A percentile compares a stretch with the other conserved stretches of the same genome.
phyloP scores from a whole-genome alignment of 176 grass and related monocot species.

The Musa troglodytarum region DNA sequence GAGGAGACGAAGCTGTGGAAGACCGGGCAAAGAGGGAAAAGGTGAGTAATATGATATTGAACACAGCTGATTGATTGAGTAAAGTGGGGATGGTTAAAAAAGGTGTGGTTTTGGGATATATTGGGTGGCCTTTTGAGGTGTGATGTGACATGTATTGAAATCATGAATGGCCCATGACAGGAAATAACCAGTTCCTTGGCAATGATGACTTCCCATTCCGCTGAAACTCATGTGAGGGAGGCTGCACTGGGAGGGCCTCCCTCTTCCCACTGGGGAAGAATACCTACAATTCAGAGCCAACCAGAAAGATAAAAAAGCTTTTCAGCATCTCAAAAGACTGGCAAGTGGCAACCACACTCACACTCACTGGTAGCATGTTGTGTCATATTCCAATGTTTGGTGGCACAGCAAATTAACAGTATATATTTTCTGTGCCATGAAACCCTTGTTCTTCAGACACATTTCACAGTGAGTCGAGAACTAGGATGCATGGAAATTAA shows the following conservation, averaged over 20 bases:
- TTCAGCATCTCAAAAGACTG: not conserved
- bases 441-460: no score
- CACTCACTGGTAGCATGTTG: not conserved
- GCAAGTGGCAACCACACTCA: not conserved
- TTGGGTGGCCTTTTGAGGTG: not conserved
- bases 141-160: conserved; percentile 4
- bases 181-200: not conserved
- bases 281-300: conserved; percentile 6
- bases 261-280: not conserved
- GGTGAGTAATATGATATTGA: not conserved
- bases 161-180: conserved; percentile 6
- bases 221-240: not conserved
- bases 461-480: no score
- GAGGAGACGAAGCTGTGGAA: not conserved
- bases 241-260: no score
- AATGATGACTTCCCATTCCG: not conserved
- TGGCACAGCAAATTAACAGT: no score
- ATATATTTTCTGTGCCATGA: not conserved
- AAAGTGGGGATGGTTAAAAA: conserved; percentile 1
- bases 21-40: not conserved
- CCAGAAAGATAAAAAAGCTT: not conserved
- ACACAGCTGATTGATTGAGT: not conserved
- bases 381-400: not conserved
- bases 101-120: not conserved
- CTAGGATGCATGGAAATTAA: no score